Percentiles rank a stretch among this genome's conserved stretches.
Conservation (phyloP, 2,329 filamentous ascomycete species). For the Dactylellina leptospora region DNA sequence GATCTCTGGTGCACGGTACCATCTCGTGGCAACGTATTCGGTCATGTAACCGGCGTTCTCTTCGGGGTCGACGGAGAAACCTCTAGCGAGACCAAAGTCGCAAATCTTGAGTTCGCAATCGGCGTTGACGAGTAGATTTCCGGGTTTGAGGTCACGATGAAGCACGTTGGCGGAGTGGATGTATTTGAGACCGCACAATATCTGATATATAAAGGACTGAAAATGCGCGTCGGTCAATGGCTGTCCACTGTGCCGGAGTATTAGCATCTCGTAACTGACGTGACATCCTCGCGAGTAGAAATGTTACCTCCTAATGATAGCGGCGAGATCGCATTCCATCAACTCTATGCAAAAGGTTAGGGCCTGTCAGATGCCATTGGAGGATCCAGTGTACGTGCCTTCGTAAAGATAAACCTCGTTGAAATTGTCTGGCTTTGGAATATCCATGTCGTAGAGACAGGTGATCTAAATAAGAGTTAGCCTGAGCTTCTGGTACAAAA, state of each 20-base stretch:
- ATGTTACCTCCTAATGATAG: slow-evolving; percentile 78
- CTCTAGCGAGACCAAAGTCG: slow-evolving; percentile 94
- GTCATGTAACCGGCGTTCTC: slow-evolving; percentile 99
- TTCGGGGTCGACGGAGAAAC: slow-evolving; percentile 95
- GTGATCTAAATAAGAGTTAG: slow-evolving; percentile 77
- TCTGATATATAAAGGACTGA: slow-evolving; percentile 99
- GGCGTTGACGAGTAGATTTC: slow-evolving; percentile 96
- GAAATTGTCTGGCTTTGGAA: slow-evolving; percentile 95
- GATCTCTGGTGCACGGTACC: slow-evolving; percentile 98
- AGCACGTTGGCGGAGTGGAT: slow-evolving; percentile 98
- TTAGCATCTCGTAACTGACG: slow-evolving; percentile 11
- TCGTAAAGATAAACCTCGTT: slow-evolving; percentile 99
- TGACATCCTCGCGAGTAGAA: not conserved
- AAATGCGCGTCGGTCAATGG: slow-evolving; percentile 98
- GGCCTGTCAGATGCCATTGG: not conserved
- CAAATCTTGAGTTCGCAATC: slow-evolving; percentile 99
- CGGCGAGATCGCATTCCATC: slow-evolving; percentile 98
- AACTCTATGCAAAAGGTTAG: slow-evolving; percentile 71
- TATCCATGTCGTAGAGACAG: slow-evolving; percentile 99
- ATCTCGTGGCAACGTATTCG: slow-evolving; percentile 96
- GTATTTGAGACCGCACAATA: slow-evolving; percentile 97
- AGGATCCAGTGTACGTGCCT: slow-evolving; percentile 67
- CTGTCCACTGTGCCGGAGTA: slow-evolving; percentile 73
- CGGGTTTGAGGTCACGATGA: slow-evolving; percentile 95
- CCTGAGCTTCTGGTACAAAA: not conserved